Base-by-base conservation (phyloP, 768 basidiomycete species). In the Boletus pseudo-olivaceus region DNA sequence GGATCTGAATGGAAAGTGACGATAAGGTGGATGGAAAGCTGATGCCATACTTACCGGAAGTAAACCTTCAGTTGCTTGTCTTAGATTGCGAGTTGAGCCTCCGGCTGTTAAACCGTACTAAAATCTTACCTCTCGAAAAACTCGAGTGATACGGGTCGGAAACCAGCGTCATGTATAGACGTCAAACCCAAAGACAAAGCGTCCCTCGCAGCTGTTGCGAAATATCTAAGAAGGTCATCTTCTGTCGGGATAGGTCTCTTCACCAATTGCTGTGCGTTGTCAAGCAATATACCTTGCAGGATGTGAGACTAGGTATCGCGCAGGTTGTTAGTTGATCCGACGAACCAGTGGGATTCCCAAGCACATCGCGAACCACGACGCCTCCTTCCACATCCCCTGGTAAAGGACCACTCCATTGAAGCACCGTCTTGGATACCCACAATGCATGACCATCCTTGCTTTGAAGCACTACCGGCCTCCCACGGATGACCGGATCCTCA, bases 401-500 rank as follows among this genome's bases (percentile, higher is more conserved):
- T 23, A 92, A 77, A 15, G 84, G 82, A 9, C 76, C 70, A 61
- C 88, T 85, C 1, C 63, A 59, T 52, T 78, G 72, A 4, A 95
- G 72, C 3, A 85, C 81, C 42, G 71, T 77, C 5, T 76, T 74
- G 5, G 90, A 93, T 12, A 92, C 83, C 94, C 94, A 96, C 7
- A 90, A 74, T 1, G 90, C 92, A 70, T 96, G 94, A 7, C 85
- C 86, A 68, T 97, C 94, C 55, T 94, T 90, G 66, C 91, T 84
- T 59, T 88, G 85, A 17, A 96, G 76, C 15, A 89, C 75, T 38
- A 97, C 83, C 0, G 84, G 85, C 14, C 90, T 79, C 20, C 83
- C 85, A 42, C 73, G 72, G 19, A 95, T 75, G 6, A 89, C 61
- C 6, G 83, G 81, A 53, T 93, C 89, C 1, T 72, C 70, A 30